These are phyloP conservation scores for Cadophora sp. DNA, from an alignment of 2,329 filamentous ascomycete genomes.

Conservation along the genomic window DNA sequence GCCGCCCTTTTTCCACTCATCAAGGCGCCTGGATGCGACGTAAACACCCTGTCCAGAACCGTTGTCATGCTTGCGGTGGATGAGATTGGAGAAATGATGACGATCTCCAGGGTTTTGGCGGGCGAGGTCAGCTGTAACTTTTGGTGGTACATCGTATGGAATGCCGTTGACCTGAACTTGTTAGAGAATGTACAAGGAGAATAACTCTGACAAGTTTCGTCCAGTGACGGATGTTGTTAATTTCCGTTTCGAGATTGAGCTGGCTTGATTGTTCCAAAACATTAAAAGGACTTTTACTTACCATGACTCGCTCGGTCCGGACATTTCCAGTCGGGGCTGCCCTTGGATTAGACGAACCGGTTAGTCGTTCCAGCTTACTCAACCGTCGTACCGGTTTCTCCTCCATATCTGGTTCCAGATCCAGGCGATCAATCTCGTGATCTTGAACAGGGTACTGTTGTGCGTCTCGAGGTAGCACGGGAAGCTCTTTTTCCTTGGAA, in stretches of 20 bases:
- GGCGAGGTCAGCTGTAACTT: conserved; percentile 23
- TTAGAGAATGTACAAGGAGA: neutral
- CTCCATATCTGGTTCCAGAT: conserved; percentile 32
- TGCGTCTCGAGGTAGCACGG: conserved; percentile 29
- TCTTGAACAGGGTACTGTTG: conserved; percentile 11
- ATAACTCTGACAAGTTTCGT: neutral
- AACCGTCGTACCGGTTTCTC: conserved; percentile 38
- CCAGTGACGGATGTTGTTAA: neutral
- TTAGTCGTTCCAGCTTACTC: conserved; percentile 43
- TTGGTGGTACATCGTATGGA: conserved; percentile 34
- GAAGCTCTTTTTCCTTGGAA: conserved; percentile 35
- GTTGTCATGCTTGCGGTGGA: conserved; percentile 43
- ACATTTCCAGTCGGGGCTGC: conserved; percentile 28
- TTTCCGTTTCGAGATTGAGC: neutral
- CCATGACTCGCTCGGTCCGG: conserved; percentile 34
- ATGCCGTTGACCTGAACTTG: conserved; percentile 34
- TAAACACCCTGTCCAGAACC: conserved; percentile 63
- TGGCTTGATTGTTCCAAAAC: neutral
- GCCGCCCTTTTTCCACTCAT: conserved; percentile 76
- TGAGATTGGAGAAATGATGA: conserved; percentile 42
- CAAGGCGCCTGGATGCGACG: conserved; percentile 63
- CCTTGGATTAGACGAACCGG: conserved; percentile 33
- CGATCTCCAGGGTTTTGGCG: conserved; percentile 28
- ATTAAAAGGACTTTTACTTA: conserved; percentile 11
- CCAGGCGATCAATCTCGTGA: conserved; percentile 18